A percentile compares a stretch with the other conserved stretches of the same genome.
phyloP scores from a whole-genome alignment of 495 filamentous ascomycete genomes.

The Cenococcum geophilum region DNA sequence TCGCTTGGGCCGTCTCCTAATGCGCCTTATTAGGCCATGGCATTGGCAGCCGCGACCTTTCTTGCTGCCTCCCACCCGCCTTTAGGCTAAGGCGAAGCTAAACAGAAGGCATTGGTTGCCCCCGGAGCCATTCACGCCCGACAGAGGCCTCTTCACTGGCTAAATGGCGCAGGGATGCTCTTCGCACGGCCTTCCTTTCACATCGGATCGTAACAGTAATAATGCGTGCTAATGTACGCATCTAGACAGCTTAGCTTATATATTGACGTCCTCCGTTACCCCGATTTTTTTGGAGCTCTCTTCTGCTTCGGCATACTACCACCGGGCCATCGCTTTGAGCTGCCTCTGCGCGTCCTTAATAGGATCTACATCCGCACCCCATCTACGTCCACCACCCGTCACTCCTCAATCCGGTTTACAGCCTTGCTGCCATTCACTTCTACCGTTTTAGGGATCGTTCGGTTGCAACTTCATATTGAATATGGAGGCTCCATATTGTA shows the following conservation, averaged over 20 bases:
- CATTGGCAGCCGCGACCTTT: too few relatives aligned
- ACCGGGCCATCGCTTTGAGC: neutral
- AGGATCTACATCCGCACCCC: neutral
- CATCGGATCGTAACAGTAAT: slow-evolving; percentile 1
- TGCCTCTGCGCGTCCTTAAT: neutral
- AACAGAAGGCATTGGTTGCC: slow-evolving; percentile 17
- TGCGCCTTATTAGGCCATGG: slow-evolving; percentile 10
- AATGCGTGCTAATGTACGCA: slow-evolving; percentile 18
- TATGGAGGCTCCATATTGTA: too few relatives aligned
- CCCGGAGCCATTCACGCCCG: slow-evolving; percentile 11
- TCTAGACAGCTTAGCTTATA: slow-evolving; percentile 16
- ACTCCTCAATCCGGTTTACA: neutral
- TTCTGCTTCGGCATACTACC: neutral
- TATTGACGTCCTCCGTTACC: neutral
- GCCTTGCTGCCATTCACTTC: neutral
- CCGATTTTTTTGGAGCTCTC: neutral
- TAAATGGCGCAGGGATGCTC: slow-evolving; percentile 12
- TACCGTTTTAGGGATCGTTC: too few relatives aligned
- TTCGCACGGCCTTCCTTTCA: too few relatives aligned
- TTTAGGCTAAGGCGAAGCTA: slow-evolving; percentile 18
- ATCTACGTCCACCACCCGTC: too few relatives aligned
- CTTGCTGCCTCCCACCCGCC: neutral
- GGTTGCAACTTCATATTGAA: too few relatives aligned
- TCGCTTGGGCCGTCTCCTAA: slow-evolving; percentile 10
- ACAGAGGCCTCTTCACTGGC: slow-evolving; percentile 2